phyloP scores from a whole-genome alignment of 129 eudicot genomes.

The Ambrosia artemisiifolia region DNA sequence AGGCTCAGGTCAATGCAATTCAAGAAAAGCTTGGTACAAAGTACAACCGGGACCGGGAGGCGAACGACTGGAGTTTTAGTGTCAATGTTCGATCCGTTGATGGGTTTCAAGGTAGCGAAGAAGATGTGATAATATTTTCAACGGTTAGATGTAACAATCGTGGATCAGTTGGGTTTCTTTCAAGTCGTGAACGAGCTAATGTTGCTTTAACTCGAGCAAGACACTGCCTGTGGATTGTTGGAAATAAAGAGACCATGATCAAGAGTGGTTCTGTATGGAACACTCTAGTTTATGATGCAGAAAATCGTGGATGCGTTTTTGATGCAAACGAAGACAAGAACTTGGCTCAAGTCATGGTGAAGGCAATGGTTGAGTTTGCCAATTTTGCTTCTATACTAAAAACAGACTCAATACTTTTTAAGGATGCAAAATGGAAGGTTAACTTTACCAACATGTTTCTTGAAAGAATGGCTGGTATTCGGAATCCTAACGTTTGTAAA shows the following conservation, averaged over 20 bases:
- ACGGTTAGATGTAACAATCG: constrained; percentile 49
- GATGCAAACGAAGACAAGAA: constrained; percentile 46
- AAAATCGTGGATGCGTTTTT: constrained; percentile 44
- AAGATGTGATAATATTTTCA: constrained; percentile 66
- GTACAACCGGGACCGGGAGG: constrained; percentile 18
- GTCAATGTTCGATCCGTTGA: constrained; percentile 63
- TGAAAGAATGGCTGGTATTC: constrained; percentile 11
- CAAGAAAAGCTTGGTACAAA: constrained; percentile 38
- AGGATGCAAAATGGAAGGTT: constrained; percentile 58
- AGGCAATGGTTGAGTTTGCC: constrained; percentile 32
- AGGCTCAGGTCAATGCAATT: constrained; percentile 40
- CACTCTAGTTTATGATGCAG: constrained; percentile 51
- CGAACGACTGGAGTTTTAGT: constrained; percentile 22
- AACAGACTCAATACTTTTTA: constrained; percentile 27
- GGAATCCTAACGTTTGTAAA: constrained; percentile 20
- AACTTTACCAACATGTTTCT: constrained; percentile 28
- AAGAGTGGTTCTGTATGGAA: constrained; percentile 65
- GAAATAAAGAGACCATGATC: constrained; percentile 49
- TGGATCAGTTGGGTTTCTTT: constrained; percentile 62
- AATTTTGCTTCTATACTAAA: constrained; percentile 17
- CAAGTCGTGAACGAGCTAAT: constrained; percentile 48
- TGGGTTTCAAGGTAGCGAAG: constrained; percentile 78
- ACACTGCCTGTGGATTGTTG: constrained; percentile 68
- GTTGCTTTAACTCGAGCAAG: constrained; percentile 81
- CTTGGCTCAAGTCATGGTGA: constrained; percentile 39